Conservation (phyloP, 257 asterid genomes). For the Jacaranda copaia region DNA sequence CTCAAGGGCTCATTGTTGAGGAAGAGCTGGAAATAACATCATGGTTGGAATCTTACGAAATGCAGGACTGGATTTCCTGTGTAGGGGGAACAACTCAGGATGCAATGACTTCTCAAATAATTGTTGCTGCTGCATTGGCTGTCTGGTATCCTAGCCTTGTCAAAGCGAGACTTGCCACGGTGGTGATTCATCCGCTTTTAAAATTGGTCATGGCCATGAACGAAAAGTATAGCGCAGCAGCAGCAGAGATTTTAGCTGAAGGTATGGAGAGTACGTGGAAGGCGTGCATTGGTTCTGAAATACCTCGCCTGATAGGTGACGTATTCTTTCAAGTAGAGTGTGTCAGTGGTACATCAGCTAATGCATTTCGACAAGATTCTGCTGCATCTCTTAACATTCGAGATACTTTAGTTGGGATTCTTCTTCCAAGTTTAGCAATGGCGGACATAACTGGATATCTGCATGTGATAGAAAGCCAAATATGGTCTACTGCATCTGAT, state of each 20-base stretch:
- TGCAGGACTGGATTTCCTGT: constrained; percentile 92
- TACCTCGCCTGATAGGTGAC: constrained; percentile 81
- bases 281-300: constrained; percentile 73
- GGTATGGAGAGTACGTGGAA: constrained; percentile 99
- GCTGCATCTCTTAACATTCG: constrained; percentile 58
- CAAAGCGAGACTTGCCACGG: constrained; percentile 62
- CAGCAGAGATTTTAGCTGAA: constrained; percentile 98
- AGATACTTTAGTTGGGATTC: constrained; percentile 79
- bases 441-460: constrained; percentile 87
- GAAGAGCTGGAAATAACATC: constrained; percentile 71
- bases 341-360: constrained; percentile 71
- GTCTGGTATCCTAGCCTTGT: constrained; percentile 98
- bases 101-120: constrained; percentile 94
- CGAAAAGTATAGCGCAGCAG: constrained; percentile 84
- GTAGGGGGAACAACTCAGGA: constrained; percentile 94
- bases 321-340: constrained; percentile 97
- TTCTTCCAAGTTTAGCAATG: constrained; percentile 96
- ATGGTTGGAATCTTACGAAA: constrained; percentile 91
- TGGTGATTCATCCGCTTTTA: constrained; percentile 78
- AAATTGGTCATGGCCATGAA: constrained; percentile 91
- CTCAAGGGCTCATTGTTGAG: constrained; percentile 48
- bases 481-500: constrained; percentile 99
- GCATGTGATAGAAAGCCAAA: constrained; percentile 87
- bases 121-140: constrained; percentile 93
- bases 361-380: constrained; percentile 49